phyloP scores from a whole-genome alignment of 2,329 filamentous ascomycete genomes.

The Venturia effusa region DNA sequence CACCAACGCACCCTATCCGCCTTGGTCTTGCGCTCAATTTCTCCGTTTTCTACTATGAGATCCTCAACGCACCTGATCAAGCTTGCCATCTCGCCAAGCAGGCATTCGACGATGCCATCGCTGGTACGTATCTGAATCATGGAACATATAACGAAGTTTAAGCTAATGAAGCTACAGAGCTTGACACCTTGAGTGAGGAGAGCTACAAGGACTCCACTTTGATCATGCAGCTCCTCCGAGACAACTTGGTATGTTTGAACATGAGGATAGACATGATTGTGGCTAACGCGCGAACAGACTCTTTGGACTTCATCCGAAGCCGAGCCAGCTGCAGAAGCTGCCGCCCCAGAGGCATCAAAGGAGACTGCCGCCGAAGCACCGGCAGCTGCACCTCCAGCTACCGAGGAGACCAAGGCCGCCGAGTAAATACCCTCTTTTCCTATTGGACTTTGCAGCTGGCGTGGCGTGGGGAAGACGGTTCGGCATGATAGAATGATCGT shows the following conservation, averaged over 20 bases:
- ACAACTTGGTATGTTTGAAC: slow-evolving; percentile 64
- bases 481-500: slow-evolving; percentile 5
- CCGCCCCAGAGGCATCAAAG: slow-evolving; percentile 28
- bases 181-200: slow-evolving; percentile 94
- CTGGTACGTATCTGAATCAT: slow-evolving; percentile 40
- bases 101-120: slow-evolving; percentile 93
- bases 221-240: slow-evolving; percentile 96
- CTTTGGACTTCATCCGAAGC: slow-evolving; percentile 99
- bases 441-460: slow-evolving; percentile 1
- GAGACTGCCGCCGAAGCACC: slow-evolving; percentile 47
- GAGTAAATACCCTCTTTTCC: slow-evolving; percentile 10
- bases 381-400: slow-evolving; percentile 5
- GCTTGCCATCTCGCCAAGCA: slow-evolving; percentile 97
- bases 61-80: slow-evolving; percentile 95
- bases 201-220: slow-evolving; percentile 99
- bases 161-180: slow-evolving; percentile 47
- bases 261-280: slow-evolving; percentile 19
- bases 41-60: slow-evolving; percentile 99
- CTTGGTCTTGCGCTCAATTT: slow-evolving; percentile 90
- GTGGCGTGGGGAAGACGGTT: slow-evolving; percentile 8
- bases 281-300: slow-evolving; percentile 49
- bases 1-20: slow-evolving; percentile 86
- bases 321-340: slow-evolving; percentile 54
- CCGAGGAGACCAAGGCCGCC: slow-evolving; percentile 35
- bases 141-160: slow-evolving; percentile 11